A percentile compares a stretch with the other conserved stretches of the same genome.
Evolutionary conservation across 2,329 filamentous ascomycete species (phyloP).

Genomic region (Neofusicoccum cordaticola): DNA sequence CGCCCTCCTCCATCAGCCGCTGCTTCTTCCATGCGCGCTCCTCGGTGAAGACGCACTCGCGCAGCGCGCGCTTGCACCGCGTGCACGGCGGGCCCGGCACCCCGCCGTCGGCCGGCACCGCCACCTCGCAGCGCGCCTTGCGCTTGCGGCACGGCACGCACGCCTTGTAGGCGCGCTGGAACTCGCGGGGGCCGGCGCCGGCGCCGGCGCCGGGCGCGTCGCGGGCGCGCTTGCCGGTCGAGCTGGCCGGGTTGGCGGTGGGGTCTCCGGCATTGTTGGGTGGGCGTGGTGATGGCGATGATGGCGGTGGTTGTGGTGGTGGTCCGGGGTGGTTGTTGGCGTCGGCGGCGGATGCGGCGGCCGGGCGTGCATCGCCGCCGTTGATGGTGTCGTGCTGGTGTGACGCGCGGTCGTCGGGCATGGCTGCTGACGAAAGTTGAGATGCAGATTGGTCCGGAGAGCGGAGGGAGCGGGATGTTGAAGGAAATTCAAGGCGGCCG

Average conservation of each 20-base stretch:
- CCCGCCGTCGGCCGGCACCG: slow-evolving; percentile 34
- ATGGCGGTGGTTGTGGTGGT: neutral
- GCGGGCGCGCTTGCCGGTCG: neutral
- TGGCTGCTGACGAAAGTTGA: neutral
- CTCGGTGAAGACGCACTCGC: slow-evolving; percentile 47
- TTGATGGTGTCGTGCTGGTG: neutral
- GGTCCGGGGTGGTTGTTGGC: neutral
- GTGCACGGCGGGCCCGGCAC: slow-evolving; percentile 45
- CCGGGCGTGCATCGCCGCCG: neutral
- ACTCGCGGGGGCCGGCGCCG: slow-evolving; percentile 21
- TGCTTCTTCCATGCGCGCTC: slow-evolving; percentile 34
- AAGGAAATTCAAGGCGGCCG: slow-evolving; percentile 9
- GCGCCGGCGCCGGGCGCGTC: neutral
- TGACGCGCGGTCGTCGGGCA: neutral
- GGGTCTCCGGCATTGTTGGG: neutral
- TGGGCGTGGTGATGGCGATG: neutral
- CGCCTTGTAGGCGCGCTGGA: slow-evolving; percentile 55
- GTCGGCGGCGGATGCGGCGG: neutral
- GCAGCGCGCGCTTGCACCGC: slow-evolving; percentile 50
- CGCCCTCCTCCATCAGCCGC: slow-evolving; percentile 28
- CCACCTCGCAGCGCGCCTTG: slow-evolving; percentile 53
- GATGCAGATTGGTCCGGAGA: neutral
- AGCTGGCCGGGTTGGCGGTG: no score
- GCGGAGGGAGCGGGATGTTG: neutral
- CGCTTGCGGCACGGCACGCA: slow-evolving; percentile 53